phyloP scores from a whole-genome alignment of 345 rosid species.

The Mercurialis annua region DNA sequence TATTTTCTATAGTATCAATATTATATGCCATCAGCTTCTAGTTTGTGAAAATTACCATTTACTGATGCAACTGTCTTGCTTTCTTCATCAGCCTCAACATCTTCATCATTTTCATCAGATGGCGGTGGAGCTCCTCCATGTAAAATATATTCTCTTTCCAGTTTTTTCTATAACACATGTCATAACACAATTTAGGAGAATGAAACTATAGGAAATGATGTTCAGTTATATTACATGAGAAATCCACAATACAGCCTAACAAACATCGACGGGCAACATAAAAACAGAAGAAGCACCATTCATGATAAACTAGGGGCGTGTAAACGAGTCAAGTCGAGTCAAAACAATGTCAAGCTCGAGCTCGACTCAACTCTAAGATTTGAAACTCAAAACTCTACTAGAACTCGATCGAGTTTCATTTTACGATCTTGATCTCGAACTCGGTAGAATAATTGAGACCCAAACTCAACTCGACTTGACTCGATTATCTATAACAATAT shows the following conservation, averaged over 20 bases:
- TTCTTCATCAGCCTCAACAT: conserved; percentile 38
- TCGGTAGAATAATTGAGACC: no score
- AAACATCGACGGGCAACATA: background rate
- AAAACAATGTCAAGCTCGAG: no score
- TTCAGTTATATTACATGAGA: background rate
- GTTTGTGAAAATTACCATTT: conserved; percentile 38
- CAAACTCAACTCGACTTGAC: no score
- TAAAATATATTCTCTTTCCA: conserved; percentile 49
- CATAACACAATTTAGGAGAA: background rate
- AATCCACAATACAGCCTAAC: no score
- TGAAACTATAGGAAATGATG: background rate
- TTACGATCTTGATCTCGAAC: no score
- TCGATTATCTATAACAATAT: no score
- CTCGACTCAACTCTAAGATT: no score
- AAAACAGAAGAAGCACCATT: background rate
- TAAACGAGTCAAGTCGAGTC: no score
- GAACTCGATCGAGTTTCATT: no score
- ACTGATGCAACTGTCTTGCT: conserved; percentile 37
- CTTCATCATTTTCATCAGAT: conserved; percentile 33
- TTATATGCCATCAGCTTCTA: conserved; percentile 10
- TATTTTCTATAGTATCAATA: background rate
- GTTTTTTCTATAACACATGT: conserved; percentile 55
- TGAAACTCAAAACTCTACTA: no score
- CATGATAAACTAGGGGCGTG: no score
- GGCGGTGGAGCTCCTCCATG: conserved; percentile 42